Percentiles rank a stretch among this genome's conserved stretches.
These are phyloP conservation scores for Rhodotorula sp. DNA, from an alignment of 1,284 basidiomycete species.

Conservation along the genomic window DNA sequence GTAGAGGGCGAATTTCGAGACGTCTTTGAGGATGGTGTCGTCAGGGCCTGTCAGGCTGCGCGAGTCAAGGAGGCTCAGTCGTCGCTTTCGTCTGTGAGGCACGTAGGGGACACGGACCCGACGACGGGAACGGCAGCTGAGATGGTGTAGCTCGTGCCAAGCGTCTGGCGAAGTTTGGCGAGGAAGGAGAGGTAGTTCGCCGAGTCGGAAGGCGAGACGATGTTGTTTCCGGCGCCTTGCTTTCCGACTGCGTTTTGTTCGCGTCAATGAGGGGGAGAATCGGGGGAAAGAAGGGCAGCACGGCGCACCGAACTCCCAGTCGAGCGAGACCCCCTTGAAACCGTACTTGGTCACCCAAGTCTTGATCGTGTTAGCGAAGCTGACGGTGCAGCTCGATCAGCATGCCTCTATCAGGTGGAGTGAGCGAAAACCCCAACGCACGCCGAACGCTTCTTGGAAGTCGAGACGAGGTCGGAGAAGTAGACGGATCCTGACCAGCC, in stretches of 20 bases:
- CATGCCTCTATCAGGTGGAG: no score
- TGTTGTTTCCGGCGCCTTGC: slow-evolving; percentile 22
- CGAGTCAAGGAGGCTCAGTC: neutral
- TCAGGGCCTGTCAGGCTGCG: slow-evolving; percentile 15
- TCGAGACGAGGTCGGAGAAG: slow-evolving; percentile 27
- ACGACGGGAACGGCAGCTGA: slow-evolving; percentile 13
- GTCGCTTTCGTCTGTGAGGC: no score
- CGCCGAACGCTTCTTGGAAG: slow-evolving; percentile 6
- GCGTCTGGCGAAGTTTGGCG: slow-evolving; percentile 5
- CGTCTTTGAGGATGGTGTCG: slow-evolving; percentile 8
- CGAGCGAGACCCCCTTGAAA: slow-evolving; percentile 14
- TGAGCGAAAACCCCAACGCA: no score
- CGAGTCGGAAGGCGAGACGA: slow-evolving; percentile 14
- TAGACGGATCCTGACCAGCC: slow-evolving; percentile 32
- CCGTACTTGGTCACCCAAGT: slow-evolving; percentile 7
- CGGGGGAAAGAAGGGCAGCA: no score
- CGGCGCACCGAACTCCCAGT: slow-evolving; percentile 24
- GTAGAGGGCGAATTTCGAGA: slow-evolving; percentile 1
- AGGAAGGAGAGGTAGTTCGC: slow-evolving; percentile 22
- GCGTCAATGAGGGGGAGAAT: neutral
- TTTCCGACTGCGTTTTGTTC: neutral
- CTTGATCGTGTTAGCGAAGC: slow-evolving; percentile 25
- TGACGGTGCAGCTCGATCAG: no score
- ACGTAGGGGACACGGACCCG: slow-evolving; percentile 5
- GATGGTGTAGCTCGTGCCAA: slow-evolving; percentile 4